phyloP scores from a whole-genome alignment of 257 asterid genomes.

The Marsdenia floribunda region DNA sequence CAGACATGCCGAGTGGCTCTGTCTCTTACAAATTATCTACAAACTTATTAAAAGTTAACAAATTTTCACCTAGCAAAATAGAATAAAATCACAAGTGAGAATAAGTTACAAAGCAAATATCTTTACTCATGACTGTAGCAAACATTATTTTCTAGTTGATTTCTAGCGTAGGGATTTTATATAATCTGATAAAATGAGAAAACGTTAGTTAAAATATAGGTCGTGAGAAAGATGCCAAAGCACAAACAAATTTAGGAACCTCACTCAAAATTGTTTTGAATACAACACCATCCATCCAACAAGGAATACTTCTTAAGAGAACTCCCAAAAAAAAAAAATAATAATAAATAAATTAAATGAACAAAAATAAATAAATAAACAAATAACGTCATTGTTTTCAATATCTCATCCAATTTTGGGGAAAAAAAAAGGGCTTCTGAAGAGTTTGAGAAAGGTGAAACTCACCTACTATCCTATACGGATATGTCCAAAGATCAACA shows the following conservation, averaged over 20 bases:
- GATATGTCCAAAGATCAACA: background rate
- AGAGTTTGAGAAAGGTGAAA: background rate
- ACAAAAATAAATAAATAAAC: too few species aligned
- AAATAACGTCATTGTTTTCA: background rate
- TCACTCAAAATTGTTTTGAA: background rate
- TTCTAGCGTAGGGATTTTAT: background rate
- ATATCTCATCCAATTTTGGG: background rate
- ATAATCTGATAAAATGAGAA: background rate
- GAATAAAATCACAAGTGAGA: background rate
- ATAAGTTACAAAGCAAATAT: background rate
- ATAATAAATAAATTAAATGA: too few species aligned
- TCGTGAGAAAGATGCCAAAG: background rate
- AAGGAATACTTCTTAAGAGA: background rate
- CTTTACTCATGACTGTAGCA: background rate
- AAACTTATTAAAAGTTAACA: constrained; percentile 9
- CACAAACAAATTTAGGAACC: background rate
- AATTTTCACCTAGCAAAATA: constrained; percentile 11
- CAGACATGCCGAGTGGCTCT: constrained; percentile 44
- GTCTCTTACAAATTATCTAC: constrained; percentile 5
- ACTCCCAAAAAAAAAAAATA: background rate
- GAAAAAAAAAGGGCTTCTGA: background rate
- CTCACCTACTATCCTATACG: background rate
- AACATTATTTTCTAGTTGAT: background rate
- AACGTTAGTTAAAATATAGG: background rate
- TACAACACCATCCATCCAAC: background rate